Evolutionary conservation across 1,284 basidiomycete genomes (phyloP).

Genomic region (Amylostereum areolatum): DNA sequence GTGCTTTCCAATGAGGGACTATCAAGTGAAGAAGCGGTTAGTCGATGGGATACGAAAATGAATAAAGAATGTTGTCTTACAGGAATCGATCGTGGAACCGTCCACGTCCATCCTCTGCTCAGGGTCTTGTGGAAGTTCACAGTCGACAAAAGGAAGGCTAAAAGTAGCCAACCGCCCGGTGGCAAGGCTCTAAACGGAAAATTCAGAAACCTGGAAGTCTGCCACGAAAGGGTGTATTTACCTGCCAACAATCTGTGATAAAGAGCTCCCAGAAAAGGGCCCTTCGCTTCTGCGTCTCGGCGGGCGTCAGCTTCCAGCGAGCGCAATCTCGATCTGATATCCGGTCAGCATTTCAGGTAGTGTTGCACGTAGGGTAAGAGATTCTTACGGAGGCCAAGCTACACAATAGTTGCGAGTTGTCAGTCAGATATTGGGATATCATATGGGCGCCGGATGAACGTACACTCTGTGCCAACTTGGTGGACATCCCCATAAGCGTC

Average conservation of each 20-base stretch:
- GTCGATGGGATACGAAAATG: background rate
- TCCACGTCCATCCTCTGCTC: conserved; percentile 48
- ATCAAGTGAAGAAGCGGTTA: background rate
- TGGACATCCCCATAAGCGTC: conserved; percentile 53
- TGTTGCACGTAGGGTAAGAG: background rate
- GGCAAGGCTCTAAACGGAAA: conserved; percentile 40
- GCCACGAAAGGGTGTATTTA: conserved; percentile 18
- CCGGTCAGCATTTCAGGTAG: background rate
- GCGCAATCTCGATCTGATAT: conserved; percentile 60
- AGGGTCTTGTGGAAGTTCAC: conserved; percentile 52
- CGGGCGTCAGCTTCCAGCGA: conserved; percentile 51
- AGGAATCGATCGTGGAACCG: conserved; percentile 45
- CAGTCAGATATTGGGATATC: conserved; percentile 4
- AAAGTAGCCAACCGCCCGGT: conserved; percentile 64
- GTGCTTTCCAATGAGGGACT: conserved; percentile 72
- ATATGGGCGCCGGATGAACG: conserved; percentile 19
- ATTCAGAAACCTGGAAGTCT: background rate
- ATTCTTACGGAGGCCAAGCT: conserved; percentile 61
- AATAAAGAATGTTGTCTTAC: conserved; percentile 30
- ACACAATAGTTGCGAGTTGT: conserved; percentile 1
- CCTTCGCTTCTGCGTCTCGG: conserved; percentile 64
- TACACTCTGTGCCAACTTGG: conserved; percentile 62
- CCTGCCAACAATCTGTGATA: conserved; percentile 66
- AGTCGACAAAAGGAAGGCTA: conserved; percentile 60
- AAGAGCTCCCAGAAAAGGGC: conserved; percentile 69